A percentile compares a stretch with the other conserved stretches of the same genome.
Evolutionary conservation across 2,329 filamentous ascomycete genomes (phyloP).

Genomic region (Fusarium pseudoanthophilum): DNA sequence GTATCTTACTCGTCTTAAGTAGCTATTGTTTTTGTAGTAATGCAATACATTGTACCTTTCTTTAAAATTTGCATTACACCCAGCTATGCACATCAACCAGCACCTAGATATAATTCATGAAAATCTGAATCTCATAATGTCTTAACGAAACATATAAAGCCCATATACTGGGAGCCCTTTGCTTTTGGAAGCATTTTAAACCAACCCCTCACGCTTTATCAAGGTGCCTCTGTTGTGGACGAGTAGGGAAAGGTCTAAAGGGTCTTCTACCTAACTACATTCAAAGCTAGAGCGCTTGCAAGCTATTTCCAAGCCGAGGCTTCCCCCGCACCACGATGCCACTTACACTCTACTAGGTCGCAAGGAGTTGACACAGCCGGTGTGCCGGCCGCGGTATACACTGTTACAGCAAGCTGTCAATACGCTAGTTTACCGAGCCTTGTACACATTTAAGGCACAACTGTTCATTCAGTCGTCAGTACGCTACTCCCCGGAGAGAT

Average conservation of each 20-base stretch:
- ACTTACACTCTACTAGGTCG: background rate
- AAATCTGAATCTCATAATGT: accelerated
- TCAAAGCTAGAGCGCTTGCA: accelerated
- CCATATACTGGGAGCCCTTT: accelerated
- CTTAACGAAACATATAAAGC: background rate
- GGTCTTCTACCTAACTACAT: background rate
- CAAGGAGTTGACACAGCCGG: background rate
- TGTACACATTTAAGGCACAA: background rate
- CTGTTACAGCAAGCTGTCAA: accelerated
- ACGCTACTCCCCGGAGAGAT: accelerated
- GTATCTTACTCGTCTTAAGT: background rate
- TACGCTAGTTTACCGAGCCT: background rate
- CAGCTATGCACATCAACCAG: too few relatives aligned
- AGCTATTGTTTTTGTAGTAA: accelerated
- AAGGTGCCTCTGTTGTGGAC: accelerated
- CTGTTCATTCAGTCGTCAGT: accelerated
- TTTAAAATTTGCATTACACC: accelerated
- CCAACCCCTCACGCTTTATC: accelerated
- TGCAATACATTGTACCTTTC: accelerated
- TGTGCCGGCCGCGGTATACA: background rate
- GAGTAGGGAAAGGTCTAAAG: accelerated
- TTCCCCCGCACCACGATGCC: background rate
- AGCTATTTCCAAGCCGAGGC: background rate
- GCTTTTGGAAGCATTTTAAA: accelerated
- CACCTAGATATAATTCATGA: too few relatives aligned